Conservation (phyloP, 495 filamentous ascomycete genomes). For the Hapsidospora chrysogenum region DNA sequence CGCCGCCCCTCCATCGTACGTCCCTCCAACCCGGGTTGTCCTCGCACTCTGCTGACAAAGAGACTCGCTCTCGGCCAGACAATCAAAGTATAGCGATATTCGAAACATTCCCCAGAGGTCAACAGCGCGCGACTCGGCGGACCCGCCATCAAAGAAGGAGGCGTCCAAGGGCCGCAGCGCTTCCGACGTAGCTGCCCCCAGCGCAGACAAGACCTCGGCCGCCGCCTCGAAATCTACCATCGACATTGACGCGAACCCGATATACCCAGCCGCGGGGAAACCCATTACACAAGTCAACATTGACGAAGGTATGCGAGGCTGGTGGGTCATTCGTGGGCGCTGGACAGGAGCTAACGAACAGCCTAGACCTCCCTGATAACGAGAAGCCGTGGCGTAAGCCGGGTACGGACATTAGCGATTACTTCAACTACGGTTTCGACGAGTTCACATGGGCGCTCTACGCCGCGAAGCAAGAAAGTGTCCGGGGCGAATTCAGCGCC, state of each 20-base stretch:
- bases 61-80: slow-evolving; percentile 17
- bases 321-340: too few species aligned
- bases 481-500: slow-evolving; percentile 48
- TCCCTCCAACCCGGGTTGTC: not conserved
- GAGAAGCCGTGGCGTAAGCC: slow-evolving; percentile 94
- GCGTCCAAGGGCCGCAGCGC: slow-evolving; percentile 5
- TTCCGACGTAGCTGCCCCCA: slow-evolving; percentile 4
- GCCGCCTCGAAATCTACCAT: slow-evolving; percentile 57
- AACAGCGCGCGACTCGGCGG: slow-evolving; percentile 28
- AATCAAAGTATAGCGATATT: slow-evolving; percentile 41
- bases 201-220: slow-evolving; percentile 11
- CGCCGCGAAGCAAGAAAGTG: slow-evolving; percentile 67
- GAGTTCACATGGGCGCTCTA: slow-evolving; percentile 98
- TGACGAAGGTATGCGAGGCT: slow-evolving; percentile 36
- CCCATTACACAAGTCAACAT: slow-evolving; percentile 73
- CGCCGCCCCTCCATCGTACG: slow-evolving; percentile 45
- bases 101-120: slow-evolving; percentile 51
- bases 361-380: slow-evolving; percentile 54
- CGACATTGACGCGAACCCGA: slow-evolving; percentile 68
- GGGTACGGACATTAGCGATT: slow-evolving; percentile 88
- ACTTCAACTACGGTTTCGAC: slow-evolving; percentile 99
- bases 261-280: slow-evolving; percentile 56
- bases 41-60: not conserved
- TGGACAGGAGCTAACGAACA: slow-evolving; percentile 9
- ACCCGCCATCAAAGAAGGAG: slow-evolving; percentile 30